Evolutionary conservation across 1,139 yeast species (phyloP).

Genomic region (Debaryomyces sp.): DNA sequence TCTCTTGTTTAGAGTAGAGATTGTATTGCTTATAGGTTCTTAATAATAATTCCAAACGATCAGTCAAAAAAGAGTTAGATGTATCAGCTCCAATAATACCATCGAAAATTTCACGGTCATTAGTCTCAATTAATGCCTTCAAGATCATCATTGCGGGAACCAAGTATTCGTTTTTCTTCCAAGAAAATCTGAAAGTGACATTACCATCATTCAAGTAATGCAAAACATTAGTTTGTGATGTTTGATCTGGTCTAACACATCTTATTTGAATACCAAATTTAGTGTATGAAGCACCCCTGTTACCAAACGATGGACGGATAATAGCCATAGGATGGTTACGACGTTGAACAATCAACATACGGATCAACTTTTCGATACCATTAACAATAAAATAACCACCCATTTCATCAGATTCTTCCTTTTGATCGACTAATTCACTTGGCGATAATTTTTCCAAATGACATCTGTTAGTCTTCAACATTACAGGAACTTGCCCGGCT

Average conservation of each 20-base stretch:
- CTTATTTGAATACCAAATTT: conserved; percentile 93
- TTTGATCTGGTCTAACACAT: conserved; percentile 94
- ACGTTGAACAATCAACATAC: conserved; percentile 97
- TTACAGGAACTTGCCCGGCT: conserved; percentile 89
- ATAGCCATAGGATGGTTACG: conserved; percentile 98
- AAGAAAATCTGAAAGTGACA: conserved; percentile 92
- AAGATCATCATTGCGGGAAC: conserved; percentile 92
- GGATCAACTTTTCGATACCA: conserved; percentile 93
- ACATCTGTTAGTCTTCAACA: conserved; percentile 89
- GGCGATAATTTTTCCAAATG: conserved; percentile 86
- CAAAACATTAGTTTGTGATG: conserved; percentile 94
- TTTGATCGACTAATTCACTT: conserved; percentile 68
- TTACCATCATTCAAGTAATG: conserved; percentile 96
- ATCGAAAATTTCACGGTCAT: conserved; percentile 93
- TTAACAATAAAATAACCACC: conserved; percentile 97
- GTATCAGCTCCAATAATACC: conserved; percentile 92
- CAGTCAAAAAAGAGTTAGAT: conserved; percentile 89
- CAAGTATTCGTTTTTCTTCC: conserved; percentile 94
- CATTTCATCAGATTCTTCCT: conserved; percentile 93
- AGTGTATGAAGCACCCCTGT: conserved; percentile 91
- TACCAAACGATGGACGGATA: conserved; percentile 89
- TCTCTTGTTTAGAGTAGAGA: conserved; percentile 79
- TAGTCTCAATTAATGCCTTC: conserved; percentile 87
- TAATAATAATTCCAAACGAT: conserved; percentile 91
- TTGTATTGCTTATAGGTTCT: conserved; percentile 84